Conservation (phyloP, 495 filamentous ascomycete genomes). For the Cercophora scortea region DNA sequence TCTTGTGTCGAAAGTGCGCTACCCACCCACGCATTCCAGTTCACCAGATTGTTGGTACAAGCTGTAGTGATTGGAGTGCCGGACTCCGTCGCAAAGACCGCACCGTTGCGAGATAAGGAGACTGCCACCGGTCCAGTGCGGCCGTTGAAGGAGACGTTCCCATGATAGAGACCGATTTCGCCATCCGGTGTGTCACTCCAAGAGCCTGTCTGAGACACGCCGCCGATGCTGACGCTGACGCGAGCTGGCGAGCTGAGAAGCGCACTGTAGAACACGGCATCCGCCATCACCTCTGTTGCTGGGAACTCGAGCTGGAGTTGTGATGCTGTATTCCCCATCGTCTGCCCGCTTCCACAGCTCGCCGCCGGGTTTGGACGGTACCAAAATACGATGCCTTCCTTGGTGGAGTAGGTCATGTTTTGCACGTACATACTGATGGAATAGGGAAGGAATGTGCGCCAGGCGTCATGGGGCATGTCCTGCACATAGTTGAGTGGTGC, state of each 20-base stretch:
- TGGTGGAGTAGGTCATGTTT: neutral
- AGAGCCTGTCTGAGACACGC: conserved; percentile 3
- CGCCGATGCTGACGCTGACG: conserved; percentile 13
- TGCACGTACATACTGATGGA: conserved; percentile 14
- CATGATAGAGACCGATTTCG: conserved; percentile 9
- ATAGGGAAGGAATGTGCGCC: conserved; percentile 16
- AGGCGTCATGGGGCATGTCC: conserved; percentile 14
- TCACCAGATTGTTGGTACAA: conserved; percentile 10
- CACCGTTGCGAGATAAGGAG: conserved; percentile 4
- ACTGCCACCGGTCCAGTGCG: conserved; percentile 15
- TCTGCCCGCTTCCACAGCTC: conserved; percentile 13
- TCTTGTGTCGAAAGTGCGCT: no score
- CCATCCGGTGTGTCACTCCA: conserved; percentile 1
- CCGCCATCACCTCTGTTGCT: conserved; percentile 10
- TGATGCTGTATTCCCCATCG: conserved; percentile 7
- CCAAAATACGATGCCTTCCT: neutral
- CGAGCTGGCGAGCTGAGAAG: conserved; percentile 9
- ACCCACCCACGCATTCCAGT: conserved; percentile 11
- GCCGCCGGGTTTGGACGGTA: conserved; percentile 12
- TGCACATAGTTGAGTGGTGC: conserved; percentile 13
- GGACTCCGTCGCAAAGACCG: conserved; percentile 1
- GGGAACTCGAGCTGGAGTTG: neutral
- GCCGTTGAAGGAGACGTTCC: conserved; percentile 9
- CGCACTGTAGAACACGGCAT: conserved; percentile 16
- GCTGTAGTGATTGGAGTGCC: conserved; percentile 1